Evolutionary conservation across 2,329 filamentous ascomycete species (phyloP), one percentile per base, ranked within the genome.

Genomic region (Nemania sp.): DNA sequence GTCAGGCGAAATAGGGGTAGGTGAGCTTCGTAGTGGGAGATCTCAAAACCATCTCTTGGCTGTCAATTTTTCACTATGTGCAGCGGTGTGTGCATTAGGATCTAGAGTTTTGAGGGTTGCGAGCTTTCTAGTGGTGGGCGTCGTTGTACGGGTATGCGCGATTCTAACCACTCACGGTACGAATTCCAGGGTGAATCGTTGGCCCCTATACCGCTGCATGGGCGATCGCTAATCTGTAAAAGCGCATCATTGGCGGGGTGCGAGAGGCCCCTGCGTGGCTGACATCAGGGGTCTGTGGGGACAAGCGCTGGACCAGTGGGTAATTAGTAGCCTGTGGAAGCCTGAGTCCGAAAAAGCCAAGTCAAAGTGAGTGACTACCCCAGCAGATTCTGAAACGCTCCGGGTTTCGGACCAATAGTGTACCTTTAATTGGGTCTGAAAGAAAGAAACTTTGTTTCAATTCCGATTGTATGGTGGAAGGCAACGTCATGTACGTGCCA

Each of bases 111-210:
- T 37, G 40, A 9, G n/a, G 22, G 5, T 47, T 52, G 44, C 19
- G 5, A 34, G 44, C 34, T 9, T 43, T 30, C 37, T 6, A 57
- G 39, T 57, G 57, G 54, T 51, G 45, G 24, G 49, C 46, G 30
- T 45, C 19, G 46, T 36, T 51, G 45, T 33, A 19, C 54, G 34
- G 49, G 46, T 39, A 46, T 31, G 22, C 40, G 42, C 30, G 31
- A n/a, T n/a, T n/a, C 47, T 37, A 60, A 47, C 64, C 64, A 66
- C 42, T 66, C 60, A 64, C 30, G 51, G 41, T 20, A 23, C 7
- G 30, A 28, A 19, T 19, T 57, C 64, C 63, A 47, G 64, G 64
- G 37, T 55, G 31, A 11, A 14, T 4, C 17, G 22, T 15, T n/a
- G 6, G 12, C 41, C 49, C 49, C 49, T 56, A 51, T 40, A 60